phyloP scores from a whole-genome alignment of 345 rosid species.

The Gossypium australe region DNA sequence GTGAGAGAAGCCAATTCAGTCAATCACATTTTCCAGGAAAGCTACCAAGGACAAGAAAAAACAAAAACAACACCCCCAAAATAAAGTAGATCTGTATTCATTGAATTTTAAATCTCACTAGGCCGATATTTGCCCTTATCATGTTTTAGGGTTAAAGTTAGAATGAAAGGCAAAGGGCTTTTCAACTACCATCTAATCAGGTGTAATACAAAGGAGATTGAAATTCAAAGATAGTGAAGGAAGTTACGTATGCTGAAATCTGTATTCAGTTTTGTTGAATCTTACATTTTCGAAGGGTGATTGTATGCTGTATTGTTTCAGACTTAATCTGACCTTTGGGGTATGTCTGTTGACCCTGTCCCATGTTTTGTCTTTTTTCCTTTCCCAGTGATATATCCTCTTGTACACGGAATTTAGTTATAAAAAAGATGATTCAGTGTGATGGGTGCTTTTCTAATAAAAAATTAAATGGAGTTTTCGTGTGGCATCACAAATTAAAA shows the following conservation, averaged over 20 bases:
- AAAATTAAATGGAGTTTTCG: too few relatives aligned
- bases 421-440: too few relatives aligned
- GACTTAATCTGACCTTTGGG: too few relatives aligned
- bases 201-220: too few relatives aligned
- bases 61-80: neutral
- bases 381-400: too few relatives aligned
- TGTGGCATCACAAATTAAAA: too few relatives aligned
- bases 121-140: neutral
- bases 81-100: neutral
- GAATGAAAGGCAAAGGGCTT: neutral
- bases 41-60: neutral
- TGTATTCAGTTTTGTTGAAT: neutral
- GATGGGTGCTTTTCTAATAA: too few relatives aligned
- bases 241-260: too few relatives aligned
- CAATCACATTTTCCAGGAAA: neutral
- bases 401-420: too few relatives aligned
- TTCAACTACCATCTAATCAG: neutral
- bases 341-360: too few relatives aligned
- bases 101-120: neutral
- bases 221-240: neutral
- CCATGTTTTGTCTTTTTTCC: too few relatives aligned
- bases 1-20: neutral
- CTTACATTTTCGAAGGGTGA: neutral
- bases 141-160: neutral
- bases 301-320: too few relatives aligned